phyloP scores from a whole-genome alignment of 2,329 filamentous ascomycete species.

The Arachnomyces sp. region DNA sequence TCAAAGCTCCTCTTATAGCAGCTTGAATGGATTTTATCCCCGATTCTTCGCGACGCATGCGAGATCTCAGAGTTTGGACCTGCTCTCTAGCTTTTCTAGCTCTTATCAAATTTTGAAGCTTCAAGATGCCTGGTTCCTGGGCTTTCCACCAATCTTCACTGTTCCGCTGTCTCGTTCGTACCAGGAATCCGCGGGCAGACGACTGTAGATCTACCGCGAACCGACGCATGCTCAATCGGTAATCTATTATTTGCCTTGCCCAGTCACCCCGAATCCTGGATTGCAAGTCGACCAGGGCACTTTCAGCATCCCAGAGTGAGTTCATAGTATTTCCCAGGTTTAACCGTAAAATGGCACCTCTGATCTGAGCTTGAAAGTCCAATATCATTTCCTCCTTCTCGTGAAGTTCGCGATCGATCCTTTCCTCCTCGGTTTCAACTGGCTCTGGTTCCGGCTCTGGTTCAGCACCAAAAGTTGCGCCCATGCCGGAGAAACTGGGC shows the following conservation, averaged over 20 bases:
- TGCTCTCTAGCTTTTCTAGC: slow-evolving; percentile 36
- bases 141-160: slow-evolving; percentile 67
- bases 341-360: slow-evolving; percentile 71
- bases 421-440: slow-evolving; percentile 80
- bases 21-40: slow-evolving; percentile 47
- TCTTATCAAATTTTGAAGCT: slow-evolving; percentile 75
- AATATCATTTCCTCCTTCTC: slow-evolving; percentile 65
- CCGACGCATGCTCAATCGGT: slow-evolving; percentile 70
- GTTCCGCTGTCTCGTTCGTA: slow-evolving; percentile 54
- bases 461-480: slow-evolving; percentile 86
- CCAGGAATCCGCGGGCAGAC: slow-evolving; percentile 64
- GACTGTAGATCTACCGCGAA: slow-evolving; percentile 79
- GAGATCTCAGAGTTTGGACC: slow-evolving; percentile 34
- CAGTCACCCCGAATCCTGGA: slow-evolving; percentile 81
- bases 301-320: slow-evolving; percentile 76
- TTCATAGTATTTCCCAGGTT: slow-evolving; percentile 78
- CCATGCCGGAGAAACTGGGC: slow-evolving; percentile 97
- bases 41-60: slow-evolving; percentile 31
- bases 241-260: slow-evolving; percentile 70
- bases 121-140: slow-evolving; percentile 62
- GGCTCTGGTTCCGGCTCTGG: slow-evolving; percentile 61
- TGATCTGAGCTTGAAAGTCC: slow-evolving; percentile 79
- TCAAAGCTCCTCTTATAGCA: slow-evolving; percentile 43
- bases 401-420: slow-evolving; percentile 69
- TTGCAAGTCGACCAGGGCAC: slow-evolving; percentile 71